Conservation (phyloP, 2,329 filamentous ascomycete genomes). For the Verticillium nonalfalfae region DNA sequence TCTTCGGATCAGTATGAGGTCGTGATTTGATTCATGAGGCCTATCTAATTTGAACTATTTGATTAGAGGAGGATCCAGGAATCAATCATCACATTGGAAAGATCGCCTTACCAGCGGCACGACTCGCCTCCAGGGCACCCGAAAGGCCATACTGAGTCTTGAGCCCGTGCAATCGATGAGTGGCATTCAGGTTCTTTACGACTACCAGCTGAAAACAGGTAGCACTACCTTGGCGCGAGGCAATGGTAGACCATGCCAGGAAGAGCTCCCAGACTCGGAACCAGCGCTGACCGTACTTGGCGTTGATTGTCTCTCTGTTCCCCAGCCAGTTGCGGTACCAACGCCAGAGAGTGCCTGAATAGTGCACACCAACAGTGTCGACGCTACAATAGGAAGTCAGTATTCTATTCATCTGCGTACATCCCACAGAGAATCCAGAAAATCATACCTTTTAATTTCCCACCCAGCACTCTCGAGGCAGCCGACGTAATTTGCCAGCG, state of each 20-base stretch:
- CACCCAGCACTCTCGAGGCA: constrained; percentile 76
- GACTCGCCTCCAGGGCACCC: constrained; percentile 44
- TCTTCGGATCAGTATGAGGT: no score
- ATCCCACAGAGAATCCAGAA: background rate
- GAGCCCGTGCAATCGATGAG: constrained; percentile 73
- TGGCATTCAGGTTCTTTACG: constrained; percentile 87
- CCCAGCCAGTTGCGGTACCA: constrained; percentile 99
- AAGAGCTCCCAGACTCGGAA: constrained; percentile 95
- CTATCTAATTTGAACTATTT: no score
- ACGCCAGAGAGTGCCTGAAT: constrained; percentile 91
- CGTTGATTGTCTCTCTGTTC: constrained; percentile 86
- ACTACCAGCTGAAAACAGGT: constrained; percentile 83
- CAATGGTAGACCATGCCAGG: constrained; percentile 79
- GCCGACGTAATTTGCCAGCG: constrained; percentile 80
- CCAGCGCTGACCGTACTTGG: constrained; percentile 94
- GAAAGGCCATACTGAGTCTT: constrained; percentile 60
- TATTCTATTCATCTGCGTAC: background rate
- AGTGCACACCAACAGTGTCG: constrained; percentile 94
- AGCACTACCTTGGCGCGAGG: constrained; percentile 74
- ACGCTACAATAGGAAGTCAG: constrained; percentile 33
- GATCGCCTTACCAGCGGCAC: constrained; percentile 14
- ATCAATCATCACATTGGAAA: background rate
- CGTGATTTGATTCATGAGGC: no score
- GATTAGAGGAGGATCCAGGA: background rate
- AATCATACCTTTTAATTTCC: constrained; percentile 50